Base-by-base conservation (phyloP, 2,329 filamentous ascomycete species). In the Aspergillus puulaauensis region DNA sequence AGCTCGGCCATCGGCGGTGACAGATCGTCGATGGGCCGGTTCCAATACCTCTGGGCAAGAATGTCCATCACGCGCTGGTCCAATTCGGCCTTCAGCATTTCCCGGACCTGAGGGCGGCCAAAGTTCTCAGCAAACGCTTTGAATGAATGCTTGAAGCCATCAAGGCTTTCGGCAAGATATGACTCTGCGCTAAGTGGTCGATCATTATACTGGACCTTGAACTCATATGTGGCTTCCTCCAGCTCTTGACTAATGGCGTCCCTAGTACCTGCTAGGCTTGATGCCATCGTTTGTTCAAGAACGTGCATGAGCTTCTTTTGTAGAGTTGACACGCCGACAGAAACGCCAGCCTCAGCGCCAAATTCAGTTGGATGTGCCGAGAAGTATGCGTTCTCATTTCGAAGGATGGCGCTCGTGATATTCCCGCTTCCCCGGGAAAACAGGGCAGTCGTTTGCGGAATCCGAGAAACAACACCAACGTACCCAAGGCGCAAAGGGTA, bases 171-270 rank as follows among this genome's bases (percentile, higher is more conserved):
- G 2, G 95, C 95, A 40, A 99, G 84, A 71, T 99, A 99, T 4
- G 93, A 96, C 72, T 99, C 95, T 2, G 95, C 95, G 51, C 91
- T 96, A 37, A 99, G 80, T 1, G 93, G 91, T 6, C 95, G 87
- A 72, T 99, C 95, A 69, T 99, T 99, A 78, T 99, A 99, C 74
- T 99, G 96, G 5, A 99, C 95, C 74, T 99, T 99, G 82, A 96
- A 99, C 75, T 99, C 93, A 70, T 99, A 99, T 0, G 91, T 93
- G 3, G 95, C 93, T 75, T 99, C 95, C 69, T 97, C 93, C 0
- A 99, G 85, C 73, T 99, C 95, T 72, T 96, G 91, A 61, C 89
- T 89, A 64, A 99, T 97, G 9, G 92, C 91, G 70, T 97, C 91
- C 66, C 90, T 90, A 3, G 95, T 99, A 55, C 86, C 87, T 66